Conservation (phyloP, 257 asterid species). For the Forsythia suspensa region DNA sequence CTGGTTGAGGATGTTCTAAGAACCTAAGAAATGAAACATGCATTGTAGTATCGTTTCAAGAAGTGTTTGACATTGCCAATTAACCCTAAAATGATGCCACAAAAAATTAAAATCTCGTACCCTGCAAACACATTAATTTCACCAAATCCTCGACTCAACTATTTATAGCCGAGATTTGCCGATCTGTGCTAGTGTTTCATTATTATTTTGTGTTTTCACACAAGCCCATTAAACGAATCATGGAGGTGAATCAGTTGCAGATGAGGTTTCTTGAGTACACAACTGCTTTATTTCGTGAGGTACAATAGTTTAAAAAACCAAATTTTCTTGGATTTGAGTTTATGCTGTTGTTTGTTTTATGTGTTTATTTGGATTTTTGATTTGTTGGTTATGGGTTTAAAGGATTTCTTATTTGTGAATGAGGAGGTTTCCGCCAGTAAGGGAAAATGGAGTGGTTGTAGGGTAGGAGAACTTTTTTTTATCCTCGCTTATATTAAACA, state of each 20-base stretch:
- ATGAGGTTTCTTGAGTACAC: slow-evolving; percentile 59
- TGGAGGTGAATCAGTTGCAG: slow-evolving; percentile 74
- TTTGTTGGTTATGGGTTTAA: slow-evolving; percentile 9
- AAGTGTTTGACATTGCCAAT: too few species aligned
- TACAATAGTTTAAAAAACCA: slow-evolving; percentile 5
- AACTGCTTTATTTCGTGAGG: slow-evolving; percentile 60
- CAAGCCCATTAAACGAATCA: slow-evolving; percentile 22
- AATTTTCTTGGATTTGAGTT: neutral
- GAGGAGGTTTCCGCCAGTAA: too few species aligned
- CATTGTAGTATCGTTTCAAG: too few species aligned
- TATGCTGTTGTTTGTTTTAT: neutral
- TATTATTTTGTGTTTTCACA: neutral
- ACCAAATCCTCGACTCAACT: slow-evolving; percentile 31
- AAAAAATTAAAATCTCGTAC: neutral
- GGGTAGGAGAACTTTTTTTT: too few species aligned
- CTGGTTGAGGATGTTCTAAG: too few species aligned
- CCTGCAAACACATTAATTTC: neutral
- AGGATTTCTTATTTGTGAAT: slow-evolving; percentile 51
- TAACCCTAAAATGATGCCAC: too few species aligned
- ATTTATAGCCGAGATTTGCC: slow-evolving; percentile 41
- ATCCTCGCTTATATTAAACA: too few species aligned
- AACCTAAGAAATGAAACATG: too few species aligned
- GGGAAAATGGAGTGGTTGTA: too few species aligned
- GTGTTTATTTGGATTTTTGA: neutral
- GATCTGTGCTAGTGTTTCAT: slow-evolving; percentile 17